Conservation (phyloP, 768 basidiomycete species). For the Auricularia cornea region DNA sequence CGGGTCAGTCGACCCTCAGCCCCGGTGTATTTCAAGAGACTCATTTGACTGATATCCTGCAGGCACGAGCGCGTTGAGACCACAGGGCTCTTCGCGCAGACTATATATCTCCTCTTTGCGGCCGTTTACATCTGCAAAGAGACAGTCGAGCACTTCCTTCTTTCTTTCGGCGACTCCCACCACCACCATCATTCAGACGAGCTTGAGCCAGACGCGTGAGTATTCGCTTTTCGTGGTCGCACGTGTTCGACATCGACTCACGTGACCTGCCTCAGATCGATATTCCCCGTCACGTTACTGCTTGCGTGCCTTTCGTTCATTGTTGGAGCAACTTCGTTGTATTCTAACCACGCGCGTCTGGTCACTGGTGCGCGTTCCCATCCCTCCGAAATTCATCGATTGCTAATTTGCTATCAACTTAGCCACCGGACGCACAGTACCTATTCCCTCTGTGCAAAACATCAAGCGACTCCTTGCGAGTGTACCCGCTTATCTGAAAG, state of each 20-base stretch:
- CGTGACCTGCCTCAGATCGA: background rate
- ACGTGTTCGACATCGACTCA: background rate
- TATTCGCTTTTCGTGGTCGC: background rate
- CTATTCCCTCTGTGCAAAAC: background rate
- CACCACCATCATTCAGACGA: constrained; percentile 53
- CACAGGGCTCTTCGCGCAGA: constrained; percentile 76
- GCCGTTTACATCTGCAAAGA: constrained; percentile 96
- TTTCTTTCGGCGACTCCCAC: constrained; percentile 49
- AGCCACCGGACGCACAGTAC: background rate
- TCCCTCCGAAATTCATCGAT: background rate
- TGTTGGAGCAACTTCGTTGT: background rate
- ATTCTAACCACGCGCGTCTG: background rate
- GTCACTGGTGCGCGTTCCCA: background rate
- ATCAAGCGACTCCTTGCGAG: background rate
- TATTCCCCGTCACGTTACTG: background rate
- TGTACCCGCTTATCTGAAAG: background rate
- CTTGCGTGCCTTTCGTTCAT: background rate
- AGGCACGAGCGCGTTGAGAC: constrained; percentile 64
- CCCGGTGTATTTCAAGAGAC: too few relatives aligned
- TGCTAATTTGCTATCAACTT: background rate
- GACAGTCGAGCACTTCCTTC: constrained; percentile 83
- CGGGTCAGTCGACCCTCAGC: constrained; percentile 7
- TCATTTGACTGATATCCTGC: too few relatives aligned
- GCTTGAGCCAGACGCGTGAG: background rate
- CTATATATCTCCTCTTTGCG: constrained; percentile 89